Base-by-base conservation (phyloP, 2,329 filamentous ascomycete species). In the Colletotrichum theobromicola region DNA sequence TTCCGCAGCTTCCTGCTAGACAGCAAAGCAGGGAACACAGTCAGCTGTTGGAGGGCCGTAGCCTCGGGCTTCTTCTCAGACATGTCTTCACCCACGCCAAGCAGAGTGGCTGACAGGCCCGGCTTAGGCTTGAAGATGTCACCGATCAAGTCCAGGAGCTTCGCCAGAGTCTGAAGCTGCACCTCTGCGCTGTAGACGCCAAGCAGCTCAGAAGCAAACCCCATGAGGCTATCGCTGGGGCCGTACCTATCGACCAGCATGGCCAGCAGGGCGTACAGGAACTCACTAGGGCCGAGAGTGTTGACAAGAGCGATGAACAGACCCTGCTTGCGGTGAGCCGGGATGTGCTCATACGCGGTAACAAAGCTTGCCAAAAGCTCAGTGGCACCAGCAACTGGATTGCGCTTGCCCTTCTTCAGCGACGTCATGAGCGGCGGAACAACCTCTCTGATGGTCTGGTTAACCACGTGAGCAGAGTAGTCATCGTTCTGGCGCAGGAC, bases 311-410 rank as follows among this genome's bases (percentile, higher is more conserved):
- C 94, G 68, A 94, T 90, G 84, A 98, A 99, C 8, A 99, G 87
- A 53, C 93, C 92, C 34, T 94, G 91, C 77, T 95, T 92, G 72
- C 97, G 91, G 83, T 98, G 96, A 10, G 93, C 90, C 7, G 97
- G 97, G 76, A 99, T 96, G 81, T 99, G 97, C 82, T 98, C 96
- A 83, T 97, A 99, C 1, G 97, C 97, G 9, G 96, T 95, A 21
- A 95, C 96, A 82, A 99, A 99, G 86, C 96, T 98, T 55, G 97
- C 89, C n/a, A 99, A 89, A 62, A 99, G 90, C 79, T 98, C 95
- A 1, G 95, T 94, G 9, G 95, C 95, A 58, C 95, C 95, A 37
- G 93, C 93, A 26, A 98, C 91, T 42, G 95, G 89, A 77, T 92
- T 92, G 79, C 95, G 93, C 78, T 94, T 93, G 79, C 95, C 94